Conservation (phyloP, 2,329 filamentous ascomycete genomes). For the Pseudogymnoascus sp. region DNA sequence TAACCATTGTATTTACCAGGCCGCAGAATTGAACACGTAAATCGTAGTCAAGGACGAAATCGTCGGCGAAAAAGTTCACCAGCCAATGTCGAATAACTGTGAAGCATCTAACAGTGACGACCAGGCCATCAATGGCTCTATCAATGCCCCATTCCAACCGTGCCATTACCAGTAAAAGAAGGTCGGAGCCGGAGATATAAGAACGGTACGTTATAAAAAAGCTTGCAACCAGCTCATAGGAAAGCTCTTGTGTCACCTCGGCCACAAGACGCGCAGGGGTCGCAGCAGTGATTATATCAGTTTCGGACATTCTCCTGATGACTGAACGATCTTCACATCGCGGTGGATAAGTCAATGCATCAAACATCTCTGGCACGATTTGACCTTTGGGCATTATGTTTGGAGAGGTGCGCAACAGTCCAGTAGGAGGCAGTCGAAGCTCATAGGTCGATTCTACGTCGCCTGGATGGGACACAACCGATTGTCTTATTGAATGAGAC, state of each 20-base stretch:
- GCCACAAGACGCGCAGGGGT: slow-evolving; percentile 86
- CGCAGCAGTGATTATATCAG: slow-evolving; percentile 74
- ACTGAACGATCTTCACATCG: slow-evolving; percentile 69
- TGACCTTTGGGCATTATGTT: slow-evolving; percentile 23
- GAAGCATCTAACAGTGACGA: slow-evolving; percentile 93
- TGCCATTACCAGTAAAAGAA: slow-evolving; percentile 77
- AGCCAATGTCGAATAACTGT: slow-evolving; percentile 96
- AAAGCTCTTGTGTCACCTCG: slow-evolving; percentile 66
- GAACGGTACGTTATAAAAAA: slow-evolving; percentile 94
- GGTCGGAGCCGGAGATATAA: slow-evolving; percentile 69
- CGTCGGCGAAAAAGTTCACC: slow-evolving; percentile 92
- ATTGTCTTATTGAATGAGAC: slow-evolving; percentile 2
- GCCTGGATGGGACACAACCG: slow-evolving; percentile 21
- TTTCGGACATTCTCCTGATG: slow-evolving; percentile 69
- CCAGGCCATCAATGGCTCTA: slow-evolving; percentile 75
- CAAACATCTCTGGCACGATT: slow-evolving; percentile 72
- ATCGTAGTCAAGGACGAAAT: slow-evolving; percentile 72
- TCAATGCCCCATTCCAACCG: slow-evolving; percentile 80
- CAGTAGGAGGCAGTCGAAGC: slow-evolving; percentile 10
- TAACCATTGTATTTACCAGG: slow-evolving; percentile 54
- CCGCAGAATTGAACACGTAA: slow-evolving; percentile 74
- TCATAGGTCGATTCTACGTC: slow-evolving; percentile 13
- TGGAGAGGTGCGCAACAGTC: slow-evolving; percentile 14
- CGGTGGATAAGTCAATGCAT: slow-evolving; percentile 70
- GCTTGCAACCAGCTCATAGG: slow-evolving; percentile 92